A percentile compares a stretch with the other conserved stretches of the same genome.
Evolutionary conservation across 2,329 filamentous ascomycete genomes (phyloP).

Genomic region (Epichloe festucae): DNA sequence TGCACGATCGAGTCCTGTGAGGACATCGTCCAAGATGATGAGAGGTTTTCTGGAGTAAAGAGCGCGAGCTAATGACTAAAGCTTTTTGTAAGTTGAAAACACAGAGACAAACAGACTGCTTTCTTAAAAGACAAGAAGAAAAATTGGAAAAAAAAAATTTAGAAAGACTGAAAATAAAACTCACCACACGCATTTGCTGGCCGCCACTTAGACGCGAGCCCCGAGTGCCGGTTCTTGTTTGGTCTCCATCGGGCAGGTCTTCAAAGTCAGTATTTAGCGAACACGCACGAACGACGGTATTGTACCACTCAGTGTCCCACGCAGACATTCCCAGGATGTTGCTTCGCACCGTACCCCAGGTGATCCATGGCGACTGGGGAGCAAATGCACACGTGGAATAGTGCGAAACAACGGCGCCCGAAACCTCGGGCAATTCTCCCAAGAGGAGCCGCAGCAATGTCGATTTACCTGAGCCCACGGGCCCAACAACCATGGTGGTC

Average conservation of each 20-base stretch:
- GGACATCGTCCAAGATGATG: conserved; percentile 20
- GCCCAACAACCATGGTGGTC: conserved; percentile 12
- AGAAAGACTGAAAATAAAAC: background rate
- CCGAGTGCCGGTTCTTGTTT: conserved; percentile 10
- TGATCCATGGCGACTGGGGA: conserved; percentile 14
- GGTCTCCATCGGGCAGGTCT: conserved; percentile 12
- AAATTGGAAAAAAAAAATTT: too few species aligned
- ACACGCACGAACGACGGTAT: conserved; percentile 10
- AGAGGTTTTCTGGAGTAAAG: conserved; percentile 13
- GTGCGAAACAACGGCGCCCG: conserved; percentile 4
- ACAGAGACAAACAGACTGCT: too few species aligned
- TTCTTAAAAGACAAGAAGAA: background rate
- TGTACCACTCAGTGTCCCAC: conserved; percentile 11
- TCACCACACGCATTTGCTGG: conserved; percentile 15
- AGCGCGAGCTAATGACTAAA: conserved; percentile 13
- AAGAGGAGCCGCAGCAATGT: conserved; percentile 12
- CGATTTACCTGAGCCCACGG: conserved; percentile 13
- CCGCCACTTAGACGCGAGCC: conserved; percentile 15
- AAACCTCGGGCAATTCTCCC: conserved; percentile 10
- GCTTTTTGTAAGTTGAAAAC: background rate
- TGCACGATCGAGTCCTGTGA: conserved; percentile 22
- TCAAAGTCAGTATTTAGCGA: conserved; percentile 10
- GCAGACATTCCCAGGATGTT: conserved; percentile 13
- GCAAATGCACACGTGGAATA: conserved; percentile 11
- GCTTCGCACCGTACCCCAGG: conserved; percentile 12